Conservation (phyloP, 176 grass and related monocot genomes). For the Tillandsia fasciculata region DNA sequence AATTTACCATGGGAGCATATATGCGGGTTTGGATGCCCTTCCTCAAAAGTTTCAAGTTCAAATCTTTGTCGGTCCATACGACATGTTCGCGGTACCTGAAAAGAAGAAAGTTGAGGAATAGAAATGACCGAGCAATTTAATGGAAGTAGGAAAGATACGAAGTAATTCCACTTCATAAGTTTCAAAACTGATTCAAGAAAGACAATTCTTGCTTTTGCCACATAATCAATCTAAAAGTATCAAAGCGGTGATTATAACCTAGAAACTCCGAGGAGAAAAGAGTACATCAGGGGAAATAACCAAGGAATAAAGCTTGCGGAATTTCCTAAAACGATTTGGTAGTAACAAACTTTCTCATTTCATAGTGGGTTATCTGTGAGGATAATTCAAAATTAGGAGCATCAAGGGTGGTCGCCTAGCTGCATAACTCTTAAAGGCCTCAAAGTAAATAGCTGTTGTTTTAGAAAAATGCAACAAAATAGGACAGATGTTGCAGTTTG, state of each 20-base stretch:
- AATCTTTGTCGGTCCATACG: slow-evolving; percentile 79
- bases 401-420: too few species aligned
- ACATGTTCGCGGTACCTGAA: slow-evolving; percentile 90
- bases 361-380: too few species aligned
- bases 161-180: neutral
- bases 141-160: neutral
- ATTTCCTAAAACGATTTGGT: too few species aligned
- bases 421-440: neutral
- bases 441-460: neutral
- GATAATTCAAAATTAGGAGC: too few species aligned
- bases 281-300: too few species aligned
- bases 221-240: too few species aligned
- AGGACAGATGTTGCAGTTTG: slow-evolving; percentile 4
- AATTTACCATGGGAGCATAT: slow-evolving; percentile 90
- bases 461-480: slow-evolving; percentile 2
- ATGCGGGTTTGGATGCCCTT: slow-evolving; percentile 90
- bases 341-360: too few species aligned
- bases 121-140: neutral
- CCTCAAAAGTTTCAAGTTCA: slow-evolving; percentile 82
- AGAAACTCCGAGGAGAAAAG: too few species aligned
- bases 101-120: slow-evolving; percentile 6
- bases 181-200: neutral
- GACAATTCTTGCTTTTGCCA: neutral
- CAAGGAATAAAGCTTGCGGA: too few species aligned
- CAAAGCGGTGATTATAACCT: too few species aligned